Percentiles rank a stretch among this genome's conserved stretches.
These are phyloP conservation scores for Vinca minor DNA, from an alignment of 257 asterid species.

Conservation along the genomic window DNA sequence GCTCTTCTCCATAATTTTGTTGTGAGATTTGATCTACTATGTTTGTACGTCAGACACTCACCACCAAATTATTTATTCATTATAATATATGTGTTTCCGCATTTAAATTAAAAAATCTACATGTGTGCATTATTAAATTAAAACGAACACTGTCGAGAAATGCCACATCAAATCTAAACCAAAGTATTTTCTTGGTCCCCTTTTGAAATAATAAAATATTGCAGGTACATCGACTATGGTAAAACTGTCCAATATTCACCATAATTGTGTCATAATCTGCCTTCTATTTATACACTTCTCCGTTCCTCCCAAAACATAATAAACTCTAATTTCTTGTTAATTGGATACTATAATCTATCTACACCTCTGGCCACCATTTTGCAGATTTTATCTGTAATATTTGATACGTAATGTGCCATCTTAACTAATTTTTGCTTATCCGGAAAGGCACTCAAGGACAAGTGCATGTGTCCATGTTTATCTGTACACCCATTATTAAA, in stretches of 20 bases:
- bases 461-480: neutral
- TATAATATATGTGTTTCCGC: too few species aligned
- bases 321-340: too few species aligned
- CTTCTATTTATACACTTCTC: constrained; percentile 2
- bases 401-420: neutral
- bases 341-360: too few species aligned
- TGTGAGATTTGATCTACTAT: too few species aligned
- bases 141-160: neutral
- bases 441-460: constrained; percentile 2
- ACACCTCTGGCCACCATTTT: neutral
- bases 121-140: too few species aligned
- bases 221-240: neutral
- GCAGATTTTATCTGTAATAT: constrained; percentile 3
- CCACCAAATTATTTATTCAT: too few species aligned
- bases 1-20: too few species aligned
- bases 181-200: neutral
- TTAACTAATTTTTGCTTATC: constrained; percentile 9
- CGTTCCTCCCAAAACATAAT: neutral
- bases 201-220: constrained; percentile 1
- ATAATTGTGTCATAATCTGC: too few species aligned
- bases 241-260: neutral
- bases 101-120: too few species aligned
- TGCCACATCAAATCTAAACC: neutral
- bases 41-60: too few species aligned
- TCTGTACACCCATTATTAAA: neutral